Evolutionary conservation across 148 eudicot species (phyloP).

Genomic region (Chenopodium album): DNA sequence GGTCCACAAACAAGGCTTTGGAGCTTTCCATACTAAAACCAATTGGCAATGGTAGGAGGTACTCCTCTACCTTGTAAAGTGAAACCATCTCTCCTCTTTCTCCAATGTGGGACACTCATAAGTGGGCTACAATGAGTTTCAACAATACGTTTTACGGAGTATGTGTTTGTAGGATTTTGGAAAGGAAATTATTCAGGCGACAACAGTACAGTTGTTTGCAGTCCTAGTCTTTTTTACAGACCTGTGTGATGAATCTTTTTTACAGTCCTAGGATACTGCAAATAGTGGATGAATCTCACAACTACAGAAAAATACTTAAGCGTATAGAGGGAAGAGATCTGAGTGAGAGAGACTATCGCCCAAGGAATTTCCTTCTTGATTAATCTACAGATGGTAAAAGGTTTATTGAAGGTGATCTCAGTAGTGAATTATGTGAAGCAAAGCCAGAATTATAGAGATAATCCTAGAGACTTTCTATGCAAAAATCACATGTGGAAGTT

Average conservation of each 20-base stretch:
- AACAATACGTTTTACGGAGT: too few relatives aligned
- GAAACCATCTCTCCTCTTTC: too few relatives aligned
- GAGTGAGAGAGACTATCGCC: not conserved
- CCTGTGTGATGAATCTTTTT: too few relatives aligned
- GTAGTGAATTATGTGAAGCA: not conserved
- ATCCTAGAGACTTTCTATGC: not conserved
- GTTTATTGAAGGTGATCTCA: not conserved
- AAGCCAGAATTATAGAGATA: not conserved
- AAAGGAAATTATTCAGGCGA: not conserved
- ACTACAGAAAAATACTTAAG: not conserved
- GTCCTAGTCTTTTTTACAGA: not conserved
- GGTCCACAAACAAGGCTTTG: too few relatives aligned
- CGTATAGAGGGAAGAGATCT: not conserved
- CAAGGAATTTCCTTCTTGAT: not conserved
- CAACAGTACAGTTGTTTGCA: not conserved
- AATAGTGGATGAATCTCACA: not conserved
- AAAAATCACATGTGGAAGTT: not conserved
- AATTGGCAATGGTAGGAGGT: too few relatives aligned
- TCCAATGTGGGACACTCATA: too few relatives aligned
- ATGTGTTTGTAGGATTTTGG: not conserved
- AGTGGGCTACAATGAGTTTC: too few relatives aligned
- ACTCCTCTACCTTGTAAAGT: too few relatives aligned
- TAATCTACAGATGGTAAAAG: not conserved
- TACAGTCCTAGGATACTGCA: not conserved
- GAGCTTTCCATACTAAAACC: too few relatives aligned